Conservation (phyloP, 2,329 filamentous ascomycete species). For the Ceratocystis ficicola region DNA sequence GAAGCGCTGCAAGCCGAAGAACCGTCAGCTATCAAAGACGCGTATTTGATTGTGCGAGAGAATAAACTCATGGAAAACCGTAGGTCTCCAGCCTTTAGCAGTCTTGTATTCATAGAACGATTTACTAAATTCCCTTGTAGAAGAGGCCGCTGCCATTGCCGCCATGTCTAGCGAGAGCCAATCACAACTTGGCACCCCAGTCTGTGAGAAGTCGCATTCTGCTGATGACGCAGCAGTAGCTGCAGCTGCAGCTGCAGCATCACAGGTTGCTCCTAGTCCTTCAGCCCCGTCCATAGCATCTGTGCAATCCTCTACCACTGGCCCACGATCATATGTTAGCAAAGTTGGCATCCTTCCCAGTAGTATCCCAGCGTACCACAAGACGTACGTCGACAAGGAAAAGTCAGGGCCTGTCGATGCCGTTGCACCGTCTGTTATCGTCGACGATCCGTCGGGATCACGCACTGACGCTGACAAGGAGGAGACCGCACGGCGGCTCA, state of each 20-base stretch:
- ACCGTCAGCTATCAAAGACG: constrained; percentile 96
- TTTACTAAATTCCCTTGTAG: constrained; percentile 28
- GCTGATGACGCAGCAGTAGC: not conserved
- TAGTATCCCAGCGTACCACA: constrained; percentile 80
- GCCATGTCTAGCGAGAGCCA: constrained; percentile 16
- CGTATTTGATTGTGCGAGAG: constrained; percentile 93
- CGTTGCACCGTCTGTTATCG: constrained; percentile 33
- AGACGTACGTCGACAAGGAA: constrained; percentile 71
- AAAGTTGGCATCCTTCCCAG: constrained; percentile 88
- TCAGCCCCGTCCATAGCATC: constrained; percentile 45
- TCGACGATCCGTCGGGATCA: constrained; percentile 39
- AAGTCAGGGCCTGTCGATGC: constrained; percentile 40
- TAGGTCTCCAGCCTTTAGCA: constrained; percentile 39
- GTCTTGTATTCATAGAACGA: not conserved
- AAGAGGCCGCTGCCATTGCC: constrained; percentile 29
- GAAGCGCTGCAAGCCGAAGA: constrained; percentile 85
- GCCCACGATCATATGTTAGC: constrained; percentile 52
- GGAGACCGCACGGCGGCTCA: constrained; percentile 66
- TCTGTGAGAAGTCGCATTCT: not conserved
- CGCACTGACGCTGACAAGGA: constrained; percentile 64
- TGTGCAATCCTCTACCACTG: constrained; percentile 35
- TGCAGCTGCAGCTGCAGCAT: not conserved
- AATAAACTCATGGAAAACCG: constrained; percentile 97
- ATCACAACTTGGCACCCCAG: not conserved
- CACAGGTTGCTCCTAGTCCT: constrained; percentile 31